Evolutionary conservation across 2,329 filamentous ascomycete species (phyloP), one percentile per base, ranked within the genome.

Genomic region (Alternaria sp.): DNA sequence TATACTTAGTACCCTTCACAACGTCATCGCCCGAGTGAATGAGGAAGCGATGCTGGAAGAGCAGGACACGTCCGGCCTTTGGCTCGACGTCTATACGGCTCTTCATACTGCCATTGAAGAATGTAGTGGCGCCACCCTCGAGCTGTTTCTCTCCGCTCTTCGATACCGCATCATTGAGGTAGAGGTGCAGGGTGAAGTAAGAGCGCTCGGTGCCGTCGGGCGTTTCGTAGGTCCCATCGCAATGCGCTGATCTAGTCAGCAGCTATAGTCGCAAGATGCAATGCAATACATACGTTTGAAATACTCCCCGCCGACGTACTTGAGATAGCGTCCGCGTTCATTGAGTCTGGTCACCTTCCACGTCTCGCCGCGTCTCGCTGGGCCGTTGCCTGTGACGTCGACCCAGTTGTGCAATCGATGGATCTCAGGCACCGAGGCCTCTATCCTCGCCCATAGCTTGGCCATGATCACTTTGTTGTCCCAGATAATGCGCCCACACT

Each of bases 401-500:
- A 69, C 54, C 72, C 70, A 71, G 10, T 72, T 36, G 49, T 76
- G 68, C 21, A 86, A 79, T 19, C 83, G 74, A 12, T 80, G 77
- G 2, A 90, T 86, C 15, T 85, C 82, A 0, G 80, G 80, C 11
- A 88, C 69, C 21, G 80, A 79, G 6, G 79, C 80, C 61, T 79
- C 75, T 13, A 87, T 76, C 10, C 92, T 85, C 44, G 80, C 82
- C 85, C 90, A 90, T 0, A 96, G 71, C 21, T 87, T 86, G 23
- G 86, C 83, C 0, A 88, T 89, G 1, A 95, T 68, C 1, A 86
- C 86, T 52, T 84, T 82, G 13, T 86, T 80, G 73, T 96, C 91
- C 86, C 89, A 92, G 69, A 96, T 90, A 67, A 95, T 92, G 4
- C 92, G 86, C n/a, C 90, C 90, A 71, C 90, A 90, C 64, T 91